Base-by-base conservation (phyloP, 2,329 filamentous ascomycete genomes). In the Cladosporium sp. region DNA sequence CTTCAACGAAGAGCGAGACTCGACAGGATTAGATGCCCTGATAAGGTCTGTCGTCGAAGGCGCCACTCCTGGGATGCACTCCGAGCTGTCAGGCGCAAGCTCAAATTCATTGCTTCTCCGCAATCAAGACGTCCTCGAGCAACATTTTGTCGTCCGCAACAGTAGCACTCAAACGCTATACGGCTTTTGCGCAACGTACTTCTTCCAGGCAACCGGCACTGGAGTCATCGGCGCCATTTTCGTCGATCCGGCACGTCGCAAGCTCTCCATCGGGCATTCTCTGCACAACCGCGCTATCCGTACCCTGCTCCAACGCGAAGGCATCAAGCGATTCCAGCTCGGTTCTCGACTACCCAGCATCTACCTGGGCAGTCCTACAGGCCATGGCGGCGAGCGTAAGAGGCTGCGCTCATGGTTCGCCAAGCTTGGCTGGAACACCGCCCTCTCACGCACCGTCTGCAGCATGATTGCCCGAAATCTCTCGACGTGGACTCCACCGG, bases 141-240 rank as follows among this genome's bases (percentile, higher is more conserved):
- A 84, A 0, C 91, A 97, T 68, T 95, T 92, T 64, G 90, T 96
- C 8, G 91, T 97, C 32, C 82, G 91, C 16, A 97, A 96, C 67
- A 95, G 88, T 72, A 95, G 87, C 68, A 97, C 91, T 0, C 86
- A 89, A 57, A 88, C 88, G 0, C 73, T 97, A 0, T 96, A 95
- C 64, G 91, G 91, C 2, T 97, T 96, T 69, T 92, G 87, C 63
- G 86, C 90, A 0, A 95, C 90, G 0, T 96, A 95, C 66, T 90
- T 82, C 66, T 83, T 87, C 64, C 82, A 82, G 38, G 77, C 74
- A n/a, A 84, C 76, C 3, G 80, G 79, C 6, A 84, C 84, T 4
- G 89, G 89, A 13, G 85, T 89, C 14, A 83, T 97, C 46, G 90
- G 87, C 0, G 83, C 88, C 3, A 77, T 97, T n/a, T 86, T 96